Evolutionary conservation across 805 yeast genomes (phyloP).

Genomic region (Cyberlindnera veronae): DNA sequence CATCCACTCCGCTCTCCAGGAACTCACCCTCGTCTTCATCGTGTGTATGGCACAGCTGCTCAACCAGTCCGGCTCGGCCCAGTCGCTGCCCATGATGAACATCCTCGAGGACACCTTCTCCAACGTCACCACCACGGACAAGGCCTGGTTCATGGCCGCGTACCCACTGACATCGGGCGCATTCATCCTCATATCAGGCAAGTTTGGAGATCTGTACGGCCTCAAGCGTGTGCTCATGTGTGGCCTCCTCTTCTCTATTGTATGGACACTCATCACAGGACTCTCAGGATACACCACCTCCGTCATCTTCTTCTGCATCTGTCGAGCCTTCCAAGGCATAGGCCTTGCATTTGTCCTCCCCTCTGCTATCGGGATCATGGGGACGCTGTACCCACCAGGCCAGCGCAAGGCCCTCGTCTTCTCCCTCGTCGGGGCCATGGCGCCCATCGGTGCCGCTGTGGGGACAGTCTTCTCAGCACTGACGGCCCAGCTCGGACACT

Average conservation of each 20-base stretch:
- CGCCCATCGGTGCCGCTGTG: slow-evolving; percentile 56
- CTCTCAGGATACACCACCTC: slow-evolving; percentile 48
- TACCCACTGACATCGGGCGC: slow-evolving; percentile 72
- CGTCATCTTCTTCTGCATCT: slow-evolving; percentile 45
- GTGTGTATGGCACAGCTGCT: slow-evolving; percentile 33
- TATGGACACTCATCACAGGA: slow-evolving; percentile 63
- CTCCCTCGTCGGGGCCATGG: slow-evolving; percentile 53
- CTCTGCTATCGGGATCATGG: slow-evolving; percentile 54
- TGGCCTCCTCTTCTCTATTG: slow-evolving; percentile 52
- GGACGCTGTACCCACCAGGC: slow-evolving; percentile 44
- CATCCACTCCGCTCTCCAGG: neutral
- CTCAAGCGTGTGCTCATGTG: slow-evolving; percentile 47
- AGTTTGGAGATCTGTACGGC: slow-evolving; percentile 71
- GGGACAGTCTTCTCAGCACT: slow-evolving; percentile 52
- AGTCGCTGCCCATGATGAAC: slow-evolving; percentile 35
- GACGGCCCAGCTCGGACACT: slow-evolving; percentile 37
- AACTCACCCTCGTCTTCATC: neutral
- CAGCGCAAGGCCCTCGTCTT: slow-evolving; percentile 49
- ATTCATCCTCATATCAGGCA: slow-evolving; percentile 63
- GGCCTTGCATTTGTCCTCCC: slow-evolving; percentile 58
- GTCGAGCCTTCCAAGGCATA: slow-evolving; percentile 60
- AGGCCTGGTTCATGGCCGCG: slow-evolving; percentile 67
- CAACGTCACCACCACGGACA: slow-evolving; percentile 29
- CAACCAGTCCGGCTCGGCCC: slow-evolving; percentile 40
- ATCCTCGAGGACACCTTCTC: slow-evolving; percentile 31